phyloP scores from a whole-genome alignment of 2,329 filamentous ascomycete genomes.

The Ophiostoma perfectum region DNA sequence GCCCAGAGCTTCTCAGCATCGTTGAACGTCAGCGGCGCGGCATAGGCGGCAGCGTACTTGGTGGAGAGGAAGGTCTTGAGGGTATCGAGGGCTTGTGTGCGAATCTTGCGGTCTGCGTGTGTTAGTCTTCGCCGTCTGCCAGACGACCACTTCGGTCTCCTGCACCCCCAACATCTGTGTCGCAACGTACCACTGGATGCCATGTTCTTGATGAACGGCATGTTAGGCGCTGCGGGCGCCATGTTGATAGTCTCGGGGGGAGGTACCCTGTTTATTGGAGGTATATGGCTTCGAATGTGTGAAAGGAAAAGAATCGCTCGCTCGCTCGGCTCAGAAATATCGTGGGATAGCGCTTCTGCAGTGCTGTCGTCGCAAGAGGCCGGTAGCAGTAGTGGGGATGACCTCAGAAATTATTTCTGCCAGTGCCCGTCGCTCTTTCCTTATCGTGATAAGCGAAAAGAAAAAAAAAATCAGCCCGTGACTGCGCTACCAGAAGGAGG shows the following conservation, averaged over 20 bases:
- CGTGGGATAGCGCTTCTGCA: neutral
- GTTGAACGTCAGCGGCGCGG: conserved; percentile 53
- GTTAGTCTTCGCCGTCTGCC: neutral
- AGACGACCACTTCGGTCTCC: neutral
- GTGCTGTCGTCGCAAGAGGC: neutral
- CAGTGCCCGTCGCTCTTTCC: neutral
- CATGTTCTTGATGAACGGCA: conserved; percentile 77
- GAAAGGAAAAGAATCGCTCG: neutral
- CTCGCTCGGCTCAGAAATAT: neutral
- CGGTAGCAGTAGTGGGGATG: neutral
- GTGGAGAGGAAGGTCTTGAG: conserved; percentile 72
- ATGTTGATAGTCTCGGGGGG: conserved; percentile 27
- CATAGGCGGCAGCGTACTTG: conserved; percentile 36
- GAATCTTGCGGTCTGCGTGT: conserved; percentile 64
- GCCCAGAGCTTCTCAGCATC: conserved; percentile 91
- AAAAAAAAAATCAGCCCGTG: neutral
- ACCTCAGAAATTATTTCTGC: conserved; percentile 11
- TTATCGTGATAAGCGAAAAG: conserved; percentile 9
- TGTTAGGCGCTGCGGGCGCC: conserved; percentile 43
- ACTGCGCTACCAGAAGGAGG: neutral
- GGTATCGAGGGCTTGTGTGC: conserved; percentile 69
- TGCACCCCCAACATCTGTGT: neutral
- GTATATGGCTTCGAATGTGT: neutral
- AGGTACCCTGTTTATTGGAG: neutral
- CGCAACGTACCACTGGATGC: conserved; percentile 67